Evolutionary conservation across 1,284 basidiomycete species (phyloP), one percentile per base, ranked within the genome.

Genomic region (Apiotrichum laibachii): DNA sequence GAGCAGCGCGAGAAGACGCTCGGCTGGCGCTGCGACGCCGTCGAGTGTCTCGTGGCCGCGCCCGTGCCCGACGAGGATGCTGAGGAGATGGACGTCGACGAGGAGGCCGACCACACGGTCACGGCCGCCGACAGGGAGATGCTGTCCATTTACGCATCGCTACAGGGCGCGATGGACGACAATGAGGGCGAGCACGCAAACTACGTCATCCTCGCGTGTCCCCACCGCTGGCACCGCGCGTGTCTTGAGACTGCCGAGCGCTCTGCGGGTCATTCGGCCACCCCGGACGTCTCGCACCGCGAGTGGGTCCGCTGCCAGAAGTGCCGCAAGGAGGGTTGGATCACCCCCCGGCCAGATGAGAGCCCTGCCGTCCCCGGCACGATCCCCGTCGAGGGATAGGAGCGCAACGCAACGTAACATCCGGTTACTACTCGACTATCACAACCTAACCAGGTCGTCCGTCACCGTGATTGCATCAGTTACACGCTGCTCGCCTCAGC

Each of bases 21-120:
- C 5, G 74, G 74, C n/a, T 75, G 73, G 73, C 63, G 73, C 26
- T 76, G 74, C 52, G 72, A 76, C 58, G 71, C 69, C 1, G 60
- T 67, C 21, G 69, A 69, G 53, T 76, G 74, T 56, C 56, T 59
- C 5, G 53, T 69, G 15, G 71, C 69, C 0, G 69, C 69, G 1
- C 55, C 66, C 0, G 54, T 60, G 2, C 53, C 61, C 1, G 67
- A 62, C 26, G 62, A 62, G 51, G 52, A 56, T 18, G 59, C 64
- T 16, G 59, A 60, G 22, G 53, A 57, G 40, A 60, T 63, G 62
- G 62, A 55, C 22, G 50, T 53, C 9, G 64, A 62, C 37, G 57
- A 51, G 13, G 61, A 59, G 33, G 45, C 56, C 9, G 56, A 51
- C 5, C 26, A 22, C 11, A 35, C 37, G 16, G 15, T 60, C 39